Conservation (phyloP, 345 rosid species). For the Carallia brachiata region DNA sequence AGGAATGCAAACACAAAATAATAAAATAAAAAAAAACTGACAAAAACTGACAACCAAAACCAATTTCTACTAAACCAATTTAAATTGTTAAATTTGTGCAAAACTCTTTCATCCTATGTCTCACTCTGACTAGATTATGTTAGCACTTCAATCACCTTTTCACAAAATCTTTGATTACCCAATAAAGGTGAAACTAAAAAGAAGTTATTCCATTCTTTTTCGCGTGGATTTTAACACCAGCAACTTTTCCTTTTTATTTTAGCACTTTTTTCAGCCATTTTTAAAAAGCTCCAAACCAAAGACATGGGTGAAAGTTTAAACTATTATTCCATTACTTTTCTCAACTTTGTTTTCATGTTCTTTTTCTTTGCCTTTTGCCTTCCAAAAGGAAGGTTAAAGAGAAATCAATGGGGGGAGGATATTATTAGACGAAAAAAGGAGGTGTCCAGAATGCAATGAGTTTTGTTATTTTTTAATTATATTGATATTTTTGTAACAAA, state of each 20-base stretch:
- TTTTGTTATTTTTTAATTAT: too few relatives aligned
- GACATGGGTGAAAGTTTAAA: constrained; percentile 5
- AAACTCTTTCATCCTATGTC: too few relatives aligned
- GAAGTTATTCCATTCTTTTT: constrained; percentile 33
- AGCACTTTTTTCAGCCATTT: constrained; percentile 29
- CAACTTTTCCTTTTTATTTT: constrained; percentile 12
- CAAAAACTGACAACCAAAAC: too few relatives aligned
- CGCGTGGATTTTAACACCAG: constrained; percentile 27
- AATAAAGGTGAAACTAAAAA: constrained; percentile 25
- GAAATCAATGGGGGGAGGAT: neutral
- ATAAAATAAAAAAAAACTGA: too few relatives aligned
- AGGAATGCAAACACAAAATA: too few relatives aligned
- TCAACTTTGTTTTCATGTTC: constrained; percentile 3
- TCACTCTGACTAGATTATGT: too few relatives aligned
- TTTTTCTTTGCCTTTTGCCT: constrained; percentile 28
- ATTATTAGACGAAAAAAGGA: too few relatives aligned
- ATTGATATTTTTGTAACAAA: too few relatives aligned
- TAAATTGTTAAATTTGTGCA: too few relatives aligned
- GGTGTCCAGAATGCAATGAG: too few relatives aligned
- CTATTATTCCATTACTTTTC: constrained; percentile 12
- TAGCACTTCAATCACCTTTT: constrained; percentile 9
- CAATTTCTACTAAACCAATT: too few relatives aligned
- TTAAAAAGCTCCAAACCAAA: constrained; percentile 18
- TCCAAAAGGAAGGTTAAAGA: constrained; percentile 14
- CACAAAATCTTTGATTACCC: constrained; percentile 28